Evolutionary conservation across 441 rosid genomes (phyloP), one percentile per base, ranked within the genome.

Genomic region (Mallotus repandus): DNA sequence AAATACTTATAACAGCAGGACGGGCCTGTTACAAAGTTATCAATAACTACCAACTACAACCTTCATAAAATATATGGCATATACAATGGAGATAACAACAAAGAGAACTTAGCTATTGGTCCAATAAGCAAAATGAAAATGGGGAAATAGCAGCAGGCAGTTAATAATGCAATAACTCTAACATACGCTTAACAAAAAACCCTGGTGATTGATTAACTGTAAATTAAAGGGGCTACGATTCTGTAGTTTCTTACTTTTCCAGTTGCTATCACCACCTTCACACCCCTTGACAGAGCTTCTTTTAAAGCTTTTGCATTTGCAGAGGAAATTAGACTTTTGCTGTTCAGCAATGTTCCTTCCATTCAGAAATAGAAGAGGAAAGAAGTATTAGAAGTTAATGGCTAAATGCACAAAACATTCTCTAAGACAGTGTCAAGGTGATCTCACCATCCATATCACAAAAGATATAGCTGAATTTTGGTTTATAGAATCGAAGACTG

Each of bases 381-480:
- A 58, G 48, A 70, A 65, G 58, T 29, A 77, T 82, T 21, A 78
- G 78, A 82, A 32, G 55, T 7, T 48, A 65, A 69, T 48, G 65
- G 55, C 48, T 41, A 73, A 74, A 75, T 22, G 32, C 21, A 66
- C 63, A 63, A 71, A 64, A 69, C 38, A 78, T 13, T 61, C 74
- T 62, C 74, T 61, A 77, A 57, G 69, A 67, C 45, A 76, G 58
- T 48, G 46, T 52, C 46, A 63, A 71, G 32, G 43, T 64, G 69
- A 70, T 61, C 91, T 78, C 79, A 95, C 99, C 99, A 89, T 95
- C 98, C 97, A 93, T 89, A 78, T 95, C 99, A 57, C 95, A 95
- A 85, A 95, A 95, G 86, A 95, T 87, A 77, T 91, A 93, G 69
- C 89, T 90, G 90, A 91, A 93, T 70, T 95, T 95, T 60, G 99